These are phyloP conservation scores for Alternaria angustiovoidea DNA, from an alignment of 2,329 filamentous ascomycete genomes.

Conservation along the genomic window DNA sequence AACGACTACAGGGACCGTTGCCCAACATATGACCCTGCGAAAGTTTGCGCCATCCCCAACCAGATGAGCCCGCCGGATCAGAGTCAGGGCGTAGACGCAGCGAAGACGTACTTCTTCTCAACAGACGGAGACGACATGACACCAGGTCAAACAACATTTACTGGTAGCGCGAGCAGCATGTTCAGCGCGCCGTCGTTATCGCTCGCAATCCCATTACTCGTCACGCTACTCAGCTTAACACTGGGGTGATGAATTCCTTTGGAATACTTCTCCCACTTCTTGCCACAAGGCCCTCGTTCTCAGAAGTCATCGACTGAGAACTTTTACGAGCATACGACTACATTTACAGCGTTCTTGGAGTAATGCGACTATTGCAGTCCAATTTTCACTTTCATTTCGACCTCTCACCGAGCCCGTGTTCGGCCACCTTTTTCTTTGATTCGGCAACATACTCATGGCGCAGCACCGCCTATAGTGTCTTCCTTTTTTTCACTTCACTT, in stretches of 20 bases:
- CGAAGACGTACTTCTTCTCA: conserved; percentile 50
- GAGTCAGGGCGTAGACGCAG: conserved; percentile 31
- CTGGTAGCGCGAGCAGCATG: conserved; percentile 23
- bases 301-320: neutral
- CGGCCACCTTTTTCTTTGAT: neutral
- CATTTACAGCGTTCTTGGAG: conserved; percentile 6
- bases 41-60: conserved; percentile 46
- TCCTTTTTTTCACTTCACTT: conserved; percentile 7
- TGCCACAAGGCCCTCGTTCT: neutral
- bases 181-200: conserved; percentile 28
- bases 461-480: conserved; percentile 17
- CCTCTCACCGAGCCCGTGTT: neutral
- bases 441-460: conserved; percentile 9
- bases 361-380: conserved; percentile 1
- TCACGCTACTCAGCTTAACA: conserved; percentile 39
- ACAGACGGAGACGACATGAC: conserved; percentile 33
- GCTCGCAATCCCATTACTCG: conserved; percentile 33
- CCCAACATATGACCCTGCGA: conserved; percentile 34
- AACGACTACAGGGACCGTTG: conserved; percentile 45
- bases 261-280: neutral
- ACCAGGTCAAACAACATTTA: conserved; percentile 41
- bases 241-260: conserved; percentile 26
- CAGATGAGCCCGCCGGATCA: conserved; percentile 43
- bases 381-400: neutral
- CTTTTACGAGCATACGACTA: conserved; percentile 6